phyloP scores from a whole-genome alignment of 2,329 filamentous ascomycete genomes.

The Microcera coccophila region DNA sequence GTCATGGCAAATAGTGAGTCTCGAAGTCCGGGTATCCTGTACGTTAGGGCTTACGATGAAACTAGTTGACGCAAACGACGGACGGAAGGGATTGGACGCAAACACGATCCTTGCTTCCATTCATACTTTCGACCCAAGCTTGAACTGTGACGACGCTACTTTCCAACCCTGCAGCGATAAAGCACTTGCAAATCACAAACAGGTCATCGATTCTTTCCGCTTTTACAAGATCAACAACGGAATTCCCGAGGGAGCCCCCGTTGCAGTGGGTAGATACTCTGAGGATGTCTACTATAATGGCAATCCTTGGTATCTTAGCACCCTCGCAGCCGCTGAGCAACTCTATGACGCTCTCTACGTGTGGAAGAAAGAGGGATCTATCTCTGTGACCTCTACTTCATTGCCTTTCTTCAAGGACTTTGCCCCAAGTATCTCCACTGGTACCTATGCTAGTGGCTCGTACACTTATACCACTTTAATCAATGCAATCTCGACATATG shows the following conservation, averaged over 20 bases:
- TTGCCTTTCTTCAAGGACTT: constrained; percentile 69
- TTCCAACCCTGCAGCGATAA: constrained; percentile 74
- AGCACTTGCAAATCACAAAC: constrained; percentile 72
- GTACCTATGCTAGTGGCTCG: constrained; percentile 55
- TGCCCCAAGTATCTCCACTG: constrained; percentile 52
- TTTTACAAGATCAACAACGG: constrained; percentile 68
- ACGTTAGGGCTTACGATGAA: background rate
- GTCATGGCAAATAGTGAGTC: constrained; percentile 61
- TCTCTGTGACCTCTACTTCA: constrained; percentile 62
- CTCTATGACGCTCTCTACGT: constrained; percentile 72
- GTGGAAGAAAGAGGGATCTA: constrained; percentile 60
- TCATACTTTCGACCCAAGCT: constrained; percentile 64
- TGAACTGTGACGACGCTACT: constrained; percentile 63
- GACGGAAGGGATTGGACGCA: constrained; percentile 65
- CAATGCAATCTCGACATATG: constrained; percentile 54
- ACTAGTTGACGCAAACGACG: constrained; percentile 53
- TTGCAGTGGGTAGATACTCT: constrained; percentile 63
- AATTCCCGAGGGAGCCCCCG: constrained; percentile 54
- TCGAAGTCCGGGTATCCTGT: background rate
- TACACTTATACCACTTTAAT: constrained; percentile 52
- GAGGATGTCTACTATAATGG: constrained; percentile 74
- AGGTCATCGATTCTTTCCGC: constrained; percentile 71
- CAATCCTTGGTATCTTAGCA: constrained; percentile 79
- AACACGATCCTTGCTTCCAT: constrained; percentile 67
- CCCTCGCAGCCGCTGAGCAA: constrained; percentile 73